Base-by-base conservation (phyloP, 2,329 filamentous ascomycete species). In the Monosporascus sp. region DNA sequence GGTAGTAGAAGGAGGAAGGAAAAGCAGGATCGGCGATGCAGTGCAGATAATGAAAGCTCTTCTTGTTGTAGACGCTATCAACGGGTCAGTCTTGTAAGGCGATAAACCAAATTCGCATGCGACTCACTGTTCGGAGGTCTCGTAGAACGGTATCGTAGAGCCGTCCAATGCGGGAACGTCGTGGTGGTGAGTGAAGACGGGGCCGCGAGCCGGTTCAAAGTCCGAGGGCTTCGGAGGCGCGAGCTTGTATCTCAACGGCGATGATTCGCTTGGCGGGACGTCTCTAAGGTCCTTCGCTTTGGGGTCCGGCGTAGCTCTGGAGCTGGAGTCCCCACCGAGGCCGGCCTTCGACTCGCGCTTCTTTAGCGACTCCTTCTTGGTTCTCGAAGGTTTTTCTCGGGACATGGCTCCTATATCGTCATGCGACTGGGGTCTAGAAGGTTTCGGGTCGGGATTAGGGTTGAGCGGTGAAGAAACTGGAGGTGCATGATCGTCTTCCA, bases 21-120 rank as follows among this genome's bases (percentile, higher is more conserved):
- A 97, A 96, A 20, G 82, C 78, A 1, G 91, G 91, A 61, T 97
- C 92, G 60, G 91, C 91, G 60, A 97, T 92, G 68, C 90, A 95
- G 63, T 92, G 89, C 35, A 86, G 88, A 69, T 97, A 97, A 55
- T 91, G 88, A 68, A 93, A 97, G 52, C 87, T 82, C 63, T 84
- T 85, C 62, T 86, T 85, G 59, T 86, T 87, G 54, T 76, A 81
- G 17, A 84, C 80, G 65, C 81, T 82, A 41, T 7, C 14, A 31
- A 16, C 7, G 35, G 7, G 49, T 60, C 50, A 56, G 56, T 49
- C 14, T 31, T 43, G 50, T 31, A 50, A 46, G 2, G 16, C 26
- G 27, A 54, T 48, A 24, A 9, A 9, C 19, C 38, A 3, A 2
- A 20, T 26, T 37, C 14, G 35, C 40, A 49, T 48, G 48, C 41